Evolutionary conservation across 75 land plant genomes (phyloP).

Genomic region (Gnetum montanum): DNA sequence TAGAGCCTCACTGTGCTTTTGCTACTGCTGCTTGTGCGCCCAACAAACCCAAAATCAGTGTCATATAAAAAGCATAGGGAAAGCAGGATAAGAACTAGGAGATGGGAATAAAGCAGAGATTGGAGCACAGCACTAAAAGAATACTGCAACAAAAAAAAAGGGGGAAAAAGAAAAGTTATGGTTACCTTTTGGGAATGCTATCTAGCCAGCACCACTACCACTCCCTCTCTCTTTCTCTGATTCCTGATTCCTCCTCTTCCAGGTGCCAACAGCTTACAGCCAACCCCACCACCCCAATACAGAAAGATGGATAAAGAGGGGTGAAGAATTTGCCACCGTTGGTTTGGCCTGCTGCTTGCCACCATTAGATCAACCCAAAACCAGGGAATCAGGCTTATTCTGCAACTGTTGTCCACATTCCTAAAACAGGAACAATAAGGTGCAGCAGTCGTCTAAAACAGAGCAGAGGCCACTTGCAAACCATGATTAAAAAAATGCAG

Average conservation of each 20-base stretch:
- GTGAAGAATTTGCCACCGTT: too few species aligned
- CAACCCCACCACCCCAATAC: conserved; percentile 5
- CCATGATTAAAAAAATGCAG: too few species aligned
- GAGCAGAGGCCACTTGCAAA: too few species aligned
- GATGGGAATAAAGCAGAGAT: conserved; percentile 4
- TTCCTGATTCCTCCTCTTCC: conserved; percentile 4
- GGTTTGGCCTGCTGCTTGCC: too few species aligned
- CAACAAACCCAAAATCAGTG: conserved; percentile 5
- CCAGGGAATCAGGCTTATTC: too few species aligned
- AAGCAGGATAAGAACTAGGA: not conserved
- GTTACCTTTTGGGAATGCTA: too few species aligned
- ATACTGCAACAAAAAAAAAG: not conserved
- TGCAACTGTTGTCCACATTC: too few species aligned
- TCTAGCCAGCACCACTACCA: not conserved
- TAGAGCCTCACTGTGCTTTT: not conserved
- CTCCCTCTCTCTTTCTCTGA: not conserved
- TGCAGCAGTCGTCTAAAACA: too few species aligned
- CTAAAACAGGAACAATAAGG: too few species aligned
- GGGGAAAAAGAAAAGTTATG: too few species aligned
- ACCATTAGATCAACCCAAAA: too few species aligned
- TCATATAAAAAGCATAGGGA: not conserved
- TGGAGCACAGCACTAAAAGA: not conserved
- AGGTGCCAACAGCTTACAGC: conserved; percentile 5
- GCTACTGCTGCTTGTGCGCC: not conserved
- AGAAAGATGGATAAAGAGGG: too few species aligned